Evolutionary conservation across 208 protist genomes (phyloP).

Genomic region (Crithidia acanthocephali): DNA sequence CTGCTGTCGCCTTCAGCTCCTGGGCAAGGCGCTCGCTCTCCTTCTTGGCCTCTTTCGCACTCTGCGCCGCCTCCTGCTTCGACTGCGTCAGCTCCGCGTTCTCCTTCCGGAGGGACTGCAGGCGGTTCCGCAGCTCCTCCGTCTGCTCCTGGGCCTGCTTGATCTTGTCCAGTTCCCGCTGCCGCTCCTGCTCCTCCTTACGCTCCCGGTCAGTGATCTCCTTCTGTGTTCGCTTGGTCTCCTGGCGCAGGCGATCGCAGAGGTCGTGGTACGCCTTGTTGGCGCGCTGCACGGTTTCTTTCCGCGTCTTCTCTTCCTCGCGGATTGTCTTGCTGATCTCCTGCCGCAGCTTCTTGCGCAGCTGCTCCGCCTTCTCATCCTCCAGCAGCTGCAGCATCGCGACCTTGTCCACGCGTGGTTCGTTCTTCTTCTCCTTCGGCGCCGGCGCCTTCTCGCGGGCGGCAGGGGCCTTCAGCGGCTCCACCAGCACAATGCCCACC

Average conservation of each 20-base stretch:
- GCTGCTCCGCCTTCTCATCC: slow-evolving; percentile 77
- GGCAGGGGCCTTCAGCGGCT: slow-evolving; percentile 60
- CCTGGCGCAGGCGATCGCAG: slow-evolving; percentile 63
- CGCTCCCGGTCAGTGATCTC: slow-evolving; percentile 78
- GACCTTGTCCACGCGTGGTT: slow-evolving; percentile 70
- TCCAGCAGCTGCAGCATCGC: slow-evolving; percentile 76
- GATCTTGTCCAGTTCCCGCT: slow-evolving; percentile 81
- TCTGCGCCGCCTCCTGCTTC: slow-evolving; percentile 66
- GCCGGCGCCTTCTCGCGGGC: slow-evolving; percentile 51
- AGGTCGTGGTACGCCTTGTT: slow-evolving; percentile 79
- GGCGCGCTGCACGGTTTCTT: slow-evolving; percentile 69
- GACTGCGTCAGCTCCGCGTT: slow-evolving; percentile 53
- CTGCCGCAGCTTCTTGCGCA: slow-evolving; percentile 77
- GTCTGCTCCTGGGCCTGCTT: slow-evolving; percentile 76
- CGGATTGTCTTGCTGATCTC: slow-evolving; percentile 80
- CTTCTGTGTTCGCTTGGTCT: slow-evolving; percentile 76
- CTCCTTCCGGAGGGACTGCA: slow-evolving; percentile 73
- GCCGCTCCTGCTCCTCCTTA: slow-evolving; percentile 80
- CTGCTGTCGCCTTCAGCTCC: slow-evolving; percentile 55
- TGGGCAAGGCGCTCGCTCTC: slow-evolving; percentile 51
- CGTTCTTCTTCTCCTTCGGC: slow-evolving; percentile 66
- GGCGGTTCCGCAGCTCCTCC: slow-evolving; percentile 60
- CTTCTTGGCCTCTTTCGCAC: slow-evolving; percentile 71
- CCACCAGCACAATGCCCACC: slow-evolving; percentile 89
- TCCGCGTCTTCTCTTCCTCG: slow-evolving; percentile 88